These are phyloP conservation scores for Wallacemonas sp. DNA, from an alignment of 208 protist species.

Conservation along the genomic window DNA sequence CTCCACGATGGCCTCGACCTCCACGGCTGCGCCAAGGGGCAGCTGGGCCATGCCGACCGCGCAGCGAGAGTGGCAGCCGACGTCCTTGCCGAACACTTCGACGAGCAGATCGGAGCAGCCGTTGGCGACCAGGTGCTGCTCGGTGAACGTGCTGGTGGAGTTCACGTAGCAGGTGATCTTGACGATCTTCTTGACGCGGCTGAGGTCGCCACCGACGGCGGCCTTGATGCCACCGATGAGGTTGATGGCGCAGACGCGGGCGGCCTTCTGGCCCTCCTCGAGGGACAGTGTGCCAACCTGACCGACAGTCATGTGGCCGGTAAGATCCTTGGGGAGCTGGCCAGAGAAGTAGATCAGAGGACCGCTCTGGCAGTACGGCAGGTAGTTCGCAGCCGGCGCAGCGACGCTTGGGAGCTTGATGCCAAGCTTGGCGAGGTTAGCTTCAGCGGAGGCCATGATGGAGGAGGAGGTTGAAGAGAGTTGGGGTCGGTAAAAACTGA, in stretches of 20 bases:
- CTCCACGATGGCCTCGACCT: conserved; percentile 72
- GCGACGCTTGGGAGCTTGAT: conserved; percentile 57
- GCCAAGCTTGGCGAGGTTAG: conserved; percentile 60
- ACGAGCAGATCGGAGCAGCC: conserved; percentile 78
- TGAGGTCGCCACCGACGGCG: conserved; percentile 53
- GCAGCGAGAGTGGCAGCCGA: conserved; percentile 72
- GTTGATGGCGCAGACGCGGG: conserved; percentile 40
- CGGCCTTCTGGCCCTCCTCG: conserved; percentile 64
- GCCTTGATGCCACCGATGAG: conserved; percentile 67
- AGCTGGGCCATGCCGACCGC: conserved; percentile 75
- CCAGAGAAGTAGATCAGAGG: conserved; percentile 65
- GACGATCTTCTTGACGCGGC: conserved; percentile 69
- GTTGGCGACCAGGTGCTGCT: conserved; percentile 73
- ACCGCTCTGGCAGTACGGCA: conserved; percentile 51
- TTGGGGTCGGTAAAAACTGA: not conserved
- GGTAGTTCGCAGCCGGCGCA: conserved; percentile 69
- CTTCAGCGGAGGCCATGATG: conserved; percentile 35
- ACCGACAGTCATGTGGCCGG: conserved; percentile 50
- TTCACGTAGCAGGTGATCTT: conserved; percentile 82
- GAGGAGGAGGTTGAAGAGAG: not conserved
- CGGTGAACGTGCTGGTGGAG: conserved; percentile 52
- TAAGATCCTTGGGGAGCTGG: conserved; percentile 65
- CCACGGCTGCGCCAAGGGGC: conserved; percentile 65
- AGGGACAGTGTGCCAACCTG: conserved; percentile 55
- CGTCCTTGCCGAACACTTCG: conserved; percentile 60